Evolutionary conservation across 371 early-diverging fungal genomes (phyloP), one percentile per base, ranked within the genome.

Genomic region (Apophysomyces ossiformis): DNA sequence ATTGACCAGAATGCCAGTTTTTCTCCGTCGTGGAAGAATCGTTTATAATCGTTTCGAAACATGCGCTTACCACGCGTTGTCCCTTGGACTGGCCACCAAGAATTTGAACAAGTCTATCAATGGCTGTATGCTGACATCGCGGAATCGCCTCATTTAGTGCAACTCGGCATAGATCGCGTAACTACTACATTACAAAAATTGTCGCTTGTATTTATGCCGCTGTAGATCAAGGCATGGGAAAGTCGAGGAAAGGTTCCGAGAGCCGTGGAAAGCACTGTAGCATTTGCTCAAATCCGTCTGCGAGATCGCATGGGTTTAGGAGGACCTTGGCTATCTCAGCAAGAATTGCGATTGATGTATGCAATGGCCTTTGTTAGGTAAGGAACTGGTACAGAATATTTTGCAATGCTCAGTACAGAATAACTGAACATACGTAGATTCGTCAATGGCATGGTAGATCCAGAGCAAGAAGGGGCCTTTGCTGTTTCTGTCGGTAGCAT

Each of bases 401-500:
- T 26, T 26, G 32, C 1, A 26, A 26, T 26, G 32, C 2, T 3
- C 32, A 26, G 32, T 26, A 21, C 26, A 5, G 56, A 37, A 13
- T 37, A 59, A 56, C 13, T 32, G 41, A 37, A 47, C 26, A 16
- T 8, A 13, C 2, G n/a, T 18, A 82, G 89, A 43, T 87, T 91
- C 68, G 91, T 91, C 47, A 91, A 89, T 63, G 89, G 89, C 1
- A 73, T 87, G 12, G 86, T 88, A 0, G 91, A 89, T 78, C 81
- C 79, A n/a, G 72, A 72, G 47, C 90, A 89, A 67, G 77, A 75
- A 2, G 73, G 82, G 2, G 71, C 66, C 2, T 82, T 76, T 69
- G 88, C 88, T 0, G 62, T 73, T 21, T 85, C 89, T 7, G 75
- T 89, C 18, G 72, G 82, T 4, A 65, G 69, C 5, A 47, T 91